A percentile compares a stretch with the other conserved stretches of the same genome.
These are phyloP conservation scores for Delphinella strobiligena DNA, from an alignment of 2,329 filamentous ascomycete species.

Conservation along the genomic window DNA sequence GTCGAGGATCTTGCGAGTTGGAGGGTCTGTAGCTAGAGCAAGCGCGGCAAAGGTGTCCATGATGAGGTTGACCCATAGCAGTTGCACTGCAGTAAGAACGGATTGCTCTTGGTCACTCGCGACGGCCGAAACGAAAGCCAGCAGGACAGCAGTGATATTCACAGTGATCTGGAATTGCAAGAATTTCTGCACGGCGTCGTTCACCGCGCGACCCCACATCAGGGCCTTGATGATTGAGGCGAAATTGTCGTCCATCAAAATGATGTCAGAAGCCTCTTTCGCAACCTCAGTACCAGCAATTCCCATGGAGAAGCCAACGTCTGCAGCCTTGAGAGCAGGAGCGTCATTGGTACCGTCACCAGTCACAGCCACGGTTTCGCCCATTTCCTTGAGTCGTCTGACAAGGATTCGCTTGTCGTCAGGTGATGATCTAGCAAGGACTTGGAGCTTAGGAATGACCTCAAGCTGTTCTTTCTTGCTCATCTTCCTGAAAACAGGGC, in stretches of 20 bases:
- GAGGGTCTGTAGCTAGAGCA: constrained; percentile 82
- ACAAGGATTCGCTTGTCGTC: constrained; percentile 59
- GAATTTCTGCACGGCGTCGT: constrained; percentile 43
- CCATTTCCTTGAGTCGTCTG: constrained; percentile 50
- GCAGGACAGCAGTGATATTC: constrained; percentile 78
- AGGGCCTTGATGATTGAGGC: constrained; percentile 50
- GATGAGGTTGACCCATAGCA: constrained; percentile 93
- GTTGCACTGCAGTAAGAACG: constrained; percentile 77
- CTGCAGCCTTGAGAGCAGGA: constrained; percentile 52
- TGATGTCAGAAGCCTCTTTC: constrained; percentile 50
- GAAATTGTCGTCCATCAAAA: constrained; percentile 52
- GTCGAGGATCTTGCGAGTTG: constrained; percentile 66
- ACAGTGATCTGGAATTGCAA: constrained; percentile 68
- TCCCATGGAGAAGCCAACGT: constrained; percentile 58
- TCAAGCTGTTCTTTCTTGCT: constrained; percentile 35
- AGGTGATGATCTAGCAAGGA: constrained; percentile 56
- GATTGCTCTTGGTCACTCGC: constrained; percentile 55
- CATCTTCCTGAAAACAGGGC: constrained; percentile 32
- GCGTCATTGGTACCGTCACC: constrained; percentile 57
- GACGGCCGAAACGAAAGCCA: constrained; percentile 82
- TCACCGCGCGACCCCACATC: constrained; percentile 49
- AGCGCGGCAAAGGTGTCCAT: constrained; percentile 93
- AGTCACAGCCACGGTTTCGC: constrained; percentile 55
- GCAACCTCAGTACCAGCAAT: constrained; percentile 54
- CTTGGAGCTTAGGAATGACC: constrained; percentile 51